These are phyloP conservation scores for Phytophthora pisi DNA, from an alignment of 352 stramenopile species.

Conservation along the genomic window DNA sequence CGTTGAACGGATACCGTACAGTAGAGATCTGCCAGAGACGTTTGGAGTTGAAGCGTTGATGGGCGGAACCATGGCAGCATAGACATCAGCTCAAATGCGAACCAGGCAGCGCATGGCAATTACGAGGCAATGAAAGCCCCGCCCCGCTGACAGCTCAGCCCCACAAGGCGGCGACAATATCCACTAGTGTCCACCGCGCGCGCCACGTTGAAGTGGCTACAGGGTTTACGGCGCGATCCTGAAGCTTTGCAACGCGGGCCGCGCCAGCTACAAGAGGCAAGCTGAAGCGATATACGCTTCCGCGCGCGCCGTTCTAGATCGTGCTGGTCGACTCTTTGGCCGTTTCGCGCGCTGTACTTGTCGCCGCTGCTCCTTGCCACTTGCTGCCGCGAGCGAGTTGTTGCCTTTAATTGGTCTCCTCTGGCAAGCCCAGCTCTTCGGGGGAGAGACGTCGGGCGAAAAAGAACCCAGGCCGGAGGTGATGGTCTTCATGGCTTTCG, in stretches of 20 bases:
- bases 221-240: constrained; percentile 27
- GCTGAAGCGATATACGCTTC: constrained; percentile 22
- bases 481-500: background rate
- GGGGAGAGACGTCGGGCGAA: background rate
- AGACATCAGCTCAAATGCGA: background rate
- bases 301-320: constrained; percentile 21
- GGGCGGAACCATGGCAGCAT: background rate
- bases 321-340: constrained; percentile 7
- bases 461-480: background rate
- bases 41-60: background rate
- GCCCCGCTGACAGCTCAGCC: background rate
- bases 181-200: constrained; percentile 10
- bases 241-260: constrained; percentile 25
- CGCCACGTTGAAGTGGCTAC: constrained; percentile 19
- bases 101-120: background rate
- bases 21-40: background rate
- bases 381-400: background rate
- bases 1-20: background rate
- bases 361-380: background rate
- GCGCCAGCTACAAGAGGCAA: background rate
- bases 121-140: background rate
- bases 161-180: constrained; percentile 11
- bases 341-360: constrained; percentile 17
- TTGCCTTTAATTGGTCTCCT: background rate
- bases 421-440: background rate